Conservation (phyloP, 768 basidiomycete species). For the Pleurotus salmoneostramineus region DNA sequence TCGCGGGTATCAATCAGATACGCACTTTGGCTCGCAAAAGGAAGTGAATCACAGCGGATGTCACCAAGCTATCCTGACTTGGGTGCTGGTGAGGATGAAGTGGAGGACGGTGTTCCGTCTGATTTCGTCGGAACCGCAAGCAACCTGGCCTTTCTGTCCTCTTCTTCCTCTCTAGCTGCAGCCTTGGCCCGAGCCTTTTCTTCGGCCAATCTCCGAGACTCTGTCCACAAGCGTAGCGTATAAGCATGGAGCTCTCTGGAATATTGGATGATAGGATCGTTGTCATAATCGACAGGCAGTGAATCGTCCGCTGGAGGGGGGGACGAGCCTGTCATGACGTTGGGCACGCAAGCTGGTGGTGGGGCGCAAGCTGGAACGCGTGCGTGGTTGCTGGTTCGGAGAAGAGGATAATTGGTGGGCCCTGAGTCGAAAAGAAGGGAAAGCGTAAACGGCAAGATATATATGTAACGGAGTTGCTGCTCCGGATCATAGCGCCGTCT, state of each 20-base stretch:
- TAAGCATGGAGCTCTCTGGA: constrained; percentile 65
- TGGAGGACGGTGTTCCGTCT: background rate
- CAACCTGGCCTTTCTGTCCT: background rate
- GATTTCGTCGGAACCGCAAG: background rate
- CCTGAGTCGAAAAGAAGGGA: background rate
- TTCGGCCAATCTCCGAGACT: constrained; percentile 57
- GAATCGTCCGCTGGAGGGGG: background rate
- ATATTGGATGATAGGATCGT: constrained; percentile 48
- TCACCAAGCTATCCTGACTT: background rate
- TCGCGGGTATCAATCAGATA: background rate
- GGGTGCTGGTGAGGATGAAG: background rate
- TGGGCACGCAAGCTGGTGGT: background rate
- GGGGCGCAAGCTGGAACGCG: background rate
- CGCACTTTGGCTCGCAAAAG: background rate
- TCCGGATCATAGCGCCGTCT: constrained; percentile 3
- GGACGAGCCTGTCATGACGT: background rate
- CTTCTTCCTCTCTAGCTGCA: constrained; percentile 12
- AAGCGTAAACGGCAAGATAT: background rate
- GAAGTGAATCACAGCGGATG: background rate
- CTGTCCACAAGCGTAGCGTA: constrained; percentile 63
- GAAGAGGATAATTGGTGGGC: background rate
- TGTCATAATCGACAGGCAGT: constrained; percentile 15
- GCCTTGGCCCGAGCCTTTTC: constrained; percentile 35
- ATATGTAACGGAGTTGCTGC: background rate
- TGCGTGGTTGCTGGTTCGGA: background rate